Percentiles rank a stretch among this genome's conserved stretches.
Conservation (phyloP, 2,329 filamentous ascomycete genomes). For the Aspergillus japonicus region DNA sequence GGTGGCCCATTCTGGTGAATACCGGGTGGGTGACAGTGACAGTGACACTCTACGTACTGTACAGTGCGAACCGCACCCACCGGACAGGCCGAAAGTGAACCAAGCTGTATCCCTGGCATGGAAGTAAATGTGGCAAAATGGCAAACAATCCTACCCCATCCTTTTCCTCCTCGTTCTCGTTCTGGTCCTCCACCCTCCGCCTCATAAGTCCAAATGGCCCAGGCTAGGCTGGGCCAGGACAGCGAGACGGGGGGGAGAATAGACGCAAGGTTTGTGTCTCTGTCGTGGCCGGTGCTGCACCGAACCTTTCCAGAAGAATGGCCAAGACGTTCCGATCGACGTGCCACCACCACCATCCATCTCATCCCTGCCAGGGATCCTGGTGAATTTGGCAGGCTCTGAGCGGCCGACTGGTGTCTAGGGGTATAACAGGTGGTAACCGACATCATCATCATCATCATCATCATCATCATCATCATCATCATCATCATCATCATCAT, state of each 20-base stretch:
- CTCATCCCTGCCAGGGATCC: constrained; percentile 6
- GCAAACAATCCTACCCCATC: background rate
- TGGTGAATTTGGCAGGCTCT: constrained; percentile 4
- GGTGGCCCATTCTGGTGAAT: background rate
- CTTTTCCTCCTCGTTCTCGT: background rate
- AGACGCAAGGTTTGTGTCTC: background rate
- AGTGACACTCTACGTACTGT: background rate
- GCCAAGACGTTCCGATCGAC: constrained; percentile 20
- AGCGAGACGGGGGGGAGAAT: background rate
- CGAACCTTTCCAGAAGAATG: constrained; percentile 37
- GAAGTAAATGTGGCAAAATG: background rate
- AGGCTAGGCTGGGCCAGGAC: background rate
- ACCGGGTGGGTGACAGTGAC: background rate
- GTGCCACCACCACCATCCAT: constrained; percentile 14
- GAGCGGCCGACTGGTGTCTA: background rate
- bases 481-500: constrained; percentile 10
- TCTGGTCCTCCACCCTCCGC: background rate
- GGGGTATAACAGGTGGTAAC: constrained; percentile 6
- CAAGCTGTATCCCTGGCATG: background rate
- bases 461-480: too few relatives aligned
- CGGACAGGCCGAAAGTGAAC: background rate
- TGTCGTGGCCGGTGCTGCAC: constrained; percentile 23
- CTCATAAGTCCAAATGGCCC: background rate
- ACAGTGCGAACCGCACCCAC: background rate
- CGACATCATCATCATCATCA: constrained; percentile 8